Base-by-base conservation (phyloP, 1,139 yeast genomes). In the Lodderomyces oxycetoniae region DNA sequence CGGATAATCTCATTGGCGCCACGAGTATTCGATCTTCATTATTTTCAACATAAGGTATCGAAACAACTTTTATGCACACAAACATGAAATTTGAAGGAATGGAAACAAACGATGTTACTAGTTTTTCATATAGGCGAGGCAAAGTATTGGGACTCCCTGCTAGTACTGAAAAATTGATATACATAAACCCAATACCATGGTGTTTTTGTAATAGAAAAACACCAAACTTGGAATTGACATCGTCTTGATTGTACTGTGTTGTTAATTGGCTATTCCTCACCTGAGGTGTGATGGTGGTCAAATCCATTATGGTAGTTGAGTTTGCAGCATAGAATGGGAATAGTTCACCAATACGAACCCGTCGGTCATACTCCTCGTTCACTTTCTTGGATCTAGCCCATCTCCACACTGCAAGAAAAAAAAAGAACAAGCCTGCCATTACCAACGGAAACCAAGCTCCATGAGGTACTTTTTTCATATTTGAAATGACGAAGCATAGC, bases 371-470 rank as follows among this genome's bases (percentile, higher is more conserved):
- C 33, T 69, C 74, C 32, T 61, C 51, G 28, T 58, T 52, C n/a
- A 65, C 61, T 39, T 65, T 61, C 41, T 57, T 53, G 28, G 63
- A 52, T 37, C 73, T 53, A 30, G 70, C 67, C 67, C 71, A 68
- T 46, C 75, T 57, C 77, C 79, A 73, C 34, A 64, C 49, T 14
- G 53, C 35, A 28, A 73, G 57, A 37, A 70, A 62, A 2, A 37
- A 22, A 26, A 53, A 42, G n/a, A 62, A 28, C 5, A 51, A 39
- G 1, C 62, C 54, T 22, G 74, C 56, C 59, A 69, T 61, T 52
- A 59, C 42, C 12, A 74, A 49, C 3, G 80, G 75, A 46, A 74
- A 72, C 81, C 80, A 75, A 3, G 79, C 81, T 30, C 80, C 81
- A 43, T 69, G 72, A 0, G 68, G 66, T 2, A 75, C 64, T 50